Conservation (phyloP, 2,329 filamentous ascomycete genomes). For the Aaosphaeria arxii region DNA sequence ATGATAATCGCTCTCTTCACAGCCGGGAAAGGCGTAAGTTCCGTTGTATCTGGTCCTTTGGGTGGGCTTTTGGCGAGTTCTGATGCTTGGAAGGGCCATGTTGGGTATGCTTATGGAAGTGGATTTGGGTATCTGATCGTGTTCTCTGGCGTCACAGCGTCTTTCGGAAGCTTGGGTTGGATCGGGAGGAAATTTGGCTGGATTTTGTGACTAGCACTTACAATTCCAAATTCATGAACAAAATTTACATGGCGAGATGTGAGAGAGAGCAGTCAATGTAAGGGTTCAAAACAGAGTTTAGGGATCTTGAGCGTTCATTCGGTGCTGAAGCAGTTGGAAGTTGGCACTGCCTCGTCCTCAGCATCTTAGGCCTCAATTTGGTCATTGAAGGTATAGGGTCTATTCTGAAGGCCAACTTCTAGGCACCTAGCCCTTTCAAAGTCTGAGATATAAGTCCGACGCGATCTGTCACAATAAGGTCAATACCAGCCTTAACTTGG, state of each 20-base stretch:
- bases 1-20: conserved; percentile 47
- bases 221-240: no score
- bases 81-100: conserved; percentile 25
- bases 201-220: no score
- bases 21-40: conserved; percentile 49
- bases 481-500: conserved; percentile 2
- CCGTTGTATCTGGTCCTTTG: conserved; percentile 48
- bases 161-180: not conserved
- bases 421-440: not conserved
- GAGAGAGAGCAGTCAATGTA: no score
- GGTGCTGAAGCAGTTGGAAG: no score
- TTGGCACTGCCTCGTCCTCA: no score
- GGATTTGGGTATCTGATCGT: conserved; percentile 37
- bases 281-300: no score
- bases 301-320: no score
- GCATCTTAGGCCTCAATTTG: no score
- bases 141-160: conserved; percentile 35
- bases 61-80: conserved; percentile 41
- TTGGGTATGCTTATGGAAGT: conserved; percentile 35
- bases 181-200: not conserved
- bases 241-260: no score
- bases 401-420: no score
- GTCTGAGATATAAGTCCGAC: conserved; percentile 1
- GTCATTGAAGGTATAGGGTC: no score
- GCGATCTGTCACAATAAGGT: conserved; percentile 1